Conservation (phyloP, 1,284 basidiomycete genomes). For the Moesziomyces sp. region DNA sequence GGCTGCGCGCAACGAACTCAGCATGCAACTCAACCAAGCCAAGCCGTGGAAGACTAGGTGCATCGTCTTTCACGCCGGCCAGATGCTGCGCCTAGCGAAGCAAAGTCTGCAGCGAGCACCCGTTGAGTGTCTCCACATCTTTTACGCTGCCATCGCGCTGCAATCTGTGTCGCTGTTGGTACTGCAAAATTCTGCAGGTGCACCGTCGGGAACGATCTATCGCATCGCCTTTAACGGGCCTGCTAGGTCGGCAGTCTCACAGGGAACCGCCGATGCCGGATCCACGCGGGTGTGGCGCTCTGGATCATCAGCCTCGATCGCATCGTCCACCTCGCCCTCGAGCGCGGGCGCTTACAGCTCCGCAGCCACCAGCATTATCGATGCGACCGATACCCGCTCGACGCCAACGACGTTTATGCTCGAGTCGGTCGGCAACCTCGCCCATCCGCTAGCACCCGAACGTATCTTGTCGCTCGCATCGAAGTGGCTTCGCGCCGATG, state of each 20-base stretch:
- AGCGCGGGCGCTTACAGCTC: constrained; percentile 8
- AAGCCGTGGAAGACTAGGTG: constrained; percentile 10
- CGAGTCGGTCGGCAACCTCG: constrained; percentile 68
- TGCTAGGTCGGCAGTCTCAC: constrained; percentile 1
- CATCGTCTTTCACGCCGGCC: constrained; percentile 16
- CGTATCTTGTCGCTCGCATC: constrained; percentile 10
- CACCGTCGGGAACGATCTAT: constrained; percentile 2
- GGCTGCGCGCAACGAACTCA: constrained; percentile 9
- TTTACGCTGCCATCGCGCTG: constrained; percentile 17
- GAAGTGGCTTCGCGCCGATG: constrained; percentile 15
- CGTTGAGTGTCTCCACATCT: constrained; percentile 22
- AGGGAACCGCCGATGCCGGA: background rate
- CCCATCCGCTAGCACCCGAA: constrained; percentile 9
- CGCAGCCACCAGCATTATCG: background rate
- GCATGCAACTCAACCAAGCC: constrained; percentile 3
- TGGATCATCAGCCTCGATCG: background rate
- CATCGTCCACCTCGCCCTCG: constrained; percentile 12
- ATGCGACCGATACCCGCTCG: background rate
- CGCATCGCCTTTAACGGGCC: constrained; percentile 14
- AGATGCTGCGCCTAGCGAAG: constrained; percentile 20
- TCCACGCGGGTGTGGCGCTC: background rate
- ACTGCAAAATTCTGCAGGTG: constrained; percentile 5
- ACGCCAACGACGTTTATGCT: constrained; percentile 75
- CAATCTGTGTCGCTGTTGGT: constrained; percentile 19
- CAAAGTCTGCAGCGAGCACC: constrained; percentile 19